phyloP scores from a whole-genome alignment of 2,329 filamentous ascomycete genomes.

The Colletotrichum euphorbiae region DNA sequence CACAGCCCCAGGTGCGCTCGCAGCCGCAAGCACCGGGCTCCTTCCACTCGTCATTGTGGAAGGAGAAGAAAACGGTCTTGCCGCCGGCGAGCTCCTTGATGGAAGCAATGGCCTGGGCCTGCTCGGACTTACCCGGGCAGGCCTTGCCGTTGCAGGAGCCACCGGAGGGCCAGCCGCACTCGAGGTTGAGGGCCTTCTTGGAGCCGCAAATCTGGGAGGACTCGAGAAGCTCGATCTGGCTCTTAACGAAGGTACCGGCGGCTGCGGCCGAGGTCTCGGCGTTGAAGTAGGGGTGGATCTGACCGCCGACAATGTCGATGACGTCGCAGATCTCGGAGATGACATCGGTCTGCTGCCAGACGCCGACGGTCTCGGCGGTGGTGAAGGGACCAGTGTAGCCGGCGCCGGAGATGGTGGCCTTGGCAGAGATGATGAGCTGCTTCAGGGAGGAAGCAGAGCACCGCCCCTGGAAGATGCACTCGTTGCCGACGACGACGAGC shows the following conservation, averaged over 20 bases:
- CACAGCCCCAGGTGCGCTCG: conserved; percentile 85
- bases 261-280: conserved; percentile 67
- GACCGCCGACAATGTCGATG: conserved; percentile 84
- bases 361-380: conserved; percentile 86
- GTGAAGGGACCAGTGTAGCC: conserved; percentile 83
- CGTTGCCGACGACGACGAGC: conserved; percentile 90
- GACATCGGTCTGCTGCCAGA: conserved; percentile 75
- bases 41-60: conserved; percentile 87
- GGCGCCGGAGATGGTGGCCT: conserved; percentile 68
- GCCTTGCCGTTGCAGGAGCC: conserved; percentile 80
- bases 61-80: conserved; percentile 85
- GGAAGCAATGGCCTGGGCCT: conserved; percentile 76
- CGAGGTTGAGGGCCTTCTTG: conserved; percentile 82
- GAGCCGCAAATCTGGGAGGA: conserved; percentile 70
- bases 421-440: conserved; percentile 76
- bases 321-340: conserved; percentile 72
- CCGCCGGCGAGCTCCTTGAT: conserved; percentile 75
- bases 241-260: conserved; percentile 81
- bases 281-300: conserved; percentile 98
- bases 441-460: conserved; percentile 73
- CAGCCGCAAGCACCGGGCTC: conserved; percentile 72
- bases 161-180: conserved; percentile 87
- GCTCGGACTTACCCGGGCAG: conserved; percentile 73
- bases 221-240: conserved; percentile 78
- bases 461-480: conserved; percentile 83